phyloP scores from a whole-genome alignment of 2,329 filamentous ascomycete species.

The Xylaria sp. region DNA sequence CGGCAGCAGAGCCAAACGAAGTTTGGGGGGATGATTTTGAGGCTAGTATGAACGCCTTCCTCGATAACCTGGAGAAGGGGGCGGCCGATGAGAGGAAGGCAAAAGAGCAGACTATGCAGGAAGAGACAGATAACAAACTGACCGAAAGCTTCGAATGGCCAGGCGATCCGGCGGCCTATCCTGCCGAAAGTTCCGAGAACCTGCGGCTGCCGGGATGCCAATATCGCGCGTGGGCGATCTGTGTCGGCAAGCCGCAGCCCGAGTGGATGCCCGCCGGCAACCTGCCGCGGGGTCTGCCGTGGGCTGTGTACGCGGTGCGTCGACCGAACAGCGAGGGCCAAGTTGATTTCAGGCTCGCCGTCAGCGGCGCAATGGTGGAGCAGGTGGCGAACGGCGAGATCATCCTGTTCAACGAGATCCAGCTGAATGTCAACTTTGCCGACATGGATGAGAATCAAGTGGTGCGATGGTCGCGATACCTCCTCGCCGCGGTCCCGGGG shows the following conservation, averaged over 20 bases:
- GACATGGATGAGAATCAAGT: neutral
- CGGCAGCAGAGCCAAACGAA: too few relatives aligned
- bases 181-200: neutral
- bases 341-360: neutral
- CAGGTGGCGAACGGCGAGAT: neutral
- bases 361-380: neutral
- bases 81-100: too few relatives aligned
- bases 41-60: too few relatives aligned
- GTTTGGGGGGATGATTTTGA: too few relatives aligned
- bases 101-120: neutral
- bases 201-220: slow-evolving; percentile 1
- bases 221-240: neutral
- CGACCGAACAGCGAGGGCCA: neutral
- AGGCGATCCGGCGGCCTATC: neutral
- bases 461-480: neutral
- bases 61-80: neutral
- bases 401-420: neutral
- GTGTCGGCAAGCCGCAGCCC: neutral
- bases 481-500: slow-evolving; percentile 5
- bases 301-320: neutral
- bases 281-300: too few relatives aligned
- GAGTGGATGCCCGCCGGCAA: too few relatives aligned
- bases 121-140: neutral
- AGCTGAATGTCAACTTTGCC: neutral
- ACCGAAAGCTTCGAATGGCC: neutral